A percentile compares a stretch with the other conserved stretches of the same genome.
These are phyloP conservation scores for Fraxinus ornus DNA, from an alignment of 305 asterid species.

Conservation along the genomic window DNA sequence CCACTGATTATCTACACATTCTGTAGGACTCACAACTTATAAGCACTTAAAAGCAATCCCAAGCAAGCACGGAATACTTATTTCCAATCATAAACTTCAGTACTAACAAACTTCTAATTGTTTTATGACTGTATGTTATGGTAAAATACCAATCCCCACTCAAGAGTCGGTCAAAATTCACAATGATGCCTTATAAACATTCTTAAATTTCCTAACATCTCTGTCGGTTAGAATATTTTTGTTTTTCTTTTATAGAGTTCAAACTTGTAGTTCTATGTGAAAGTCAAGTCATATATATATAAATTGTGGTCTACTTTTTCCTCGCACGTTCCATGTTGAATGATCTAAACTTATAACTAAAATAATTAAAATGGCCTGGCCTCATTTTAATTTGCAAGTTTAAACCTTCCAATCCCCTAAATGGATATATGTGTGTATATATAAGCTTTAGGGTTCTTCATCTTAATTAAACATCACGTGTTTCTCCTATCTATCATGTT, in stretches of 20 bases:
- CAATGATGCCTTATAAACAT: neutral
- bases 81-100: neutral
- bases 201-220: neutral
- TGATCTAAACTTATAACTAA: neutral
- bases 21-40: neutral
- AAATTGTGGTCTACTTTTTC: neutral
- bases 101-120: neutral
- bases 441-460: neutral
- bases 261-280: neutral
- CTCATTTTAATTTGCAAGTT: neutral
- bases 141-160: neutral
- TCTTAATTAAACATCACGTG: neutral
- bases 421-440: neutral
- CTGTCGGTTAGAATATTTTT: neutral
- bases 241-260: neutral
- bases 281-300: neutral
- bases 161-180: neutral
- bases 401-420: neutral
- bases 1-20: neutral
- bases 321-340: neutral
- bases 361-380: neutral
- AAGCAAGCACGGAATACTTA: neutral
- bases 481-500: neutral
- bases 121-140: neutral
- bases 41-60: neutral